Conservation (phyloP, 2,329 filamentous ascomycete genomes). For the Nemania serpens region DNA sequence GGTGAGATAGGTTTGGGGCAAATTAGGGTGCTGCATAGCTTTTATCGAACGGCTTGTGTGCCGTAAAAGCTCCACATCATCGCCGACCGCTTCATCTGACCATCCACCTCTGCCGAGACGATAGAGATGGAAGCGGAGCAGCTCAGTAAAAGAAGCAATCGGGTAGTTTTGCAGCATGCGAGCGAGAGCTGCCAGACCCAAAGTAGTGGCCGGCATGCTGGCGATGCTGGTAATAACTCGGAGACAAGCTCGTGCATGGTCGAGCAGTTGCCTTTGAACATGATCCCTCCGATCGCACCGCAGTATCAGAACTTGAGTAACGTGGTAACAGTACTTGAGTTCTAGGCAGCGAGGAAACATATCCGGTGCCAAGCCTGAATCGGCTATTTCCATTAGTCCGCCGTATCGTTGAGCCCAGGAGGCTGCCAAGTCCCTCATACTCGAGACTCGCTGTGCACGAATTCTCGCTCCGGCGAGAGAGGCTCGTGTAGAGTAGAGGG, state of each 20-base stretch:
- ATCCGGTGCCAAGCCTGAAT: background rate
- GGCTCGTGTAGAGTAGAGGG: conserved; percentile 7
- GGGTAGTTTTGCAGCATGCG: conserved; percentile 16
- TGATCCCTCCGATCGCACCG: conserved; percentile 10
- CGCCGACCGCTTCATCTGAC: background rate
- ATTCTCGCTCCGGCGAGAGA: background rate
- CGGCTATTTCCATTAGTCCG: background rate
- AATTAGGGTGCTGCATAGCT: conserved; percentile 13
- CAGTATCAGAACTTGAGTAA: conserved; percentile 12
- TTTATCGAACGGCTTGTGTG: conserved; percentile 4
- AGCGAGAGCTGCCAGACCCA: conserved; percentile 2
- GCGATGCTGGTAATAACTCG: conserved; percentile 4
- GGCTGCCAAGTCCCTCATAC: background rate
- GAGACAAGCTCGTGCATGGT: conserved; percentile 10
- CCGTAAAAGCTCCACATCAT: conserved; percentile 12
- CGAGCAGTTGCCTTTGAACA: conserved; percentile 3
- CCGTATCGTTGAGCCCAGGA: conserved; percentile 12
- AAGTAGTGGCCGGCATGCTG: conserved; percentile 3
- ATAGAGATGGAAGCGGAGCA: conserved; percentile 10
- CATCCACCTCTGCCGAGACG: background rate
- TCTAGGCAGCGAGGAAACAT: conserved; percentile 6
- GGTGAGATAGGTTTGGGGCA: conserved; percentile 14
- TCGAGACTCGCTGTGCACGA: conserved; percentile 3
- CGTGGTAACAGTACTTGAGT: conserved; percentile 13
- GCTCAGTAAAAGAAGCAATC: conserved; percentile 11